Percentiles rank a stretch among this genome's conserved stretches.
These are phyloP conservation scores for Diaporthe sp. DNA, from an alignment of 2,329 filamentous ascomycete species.

Conservation along the genomic window DNA sequence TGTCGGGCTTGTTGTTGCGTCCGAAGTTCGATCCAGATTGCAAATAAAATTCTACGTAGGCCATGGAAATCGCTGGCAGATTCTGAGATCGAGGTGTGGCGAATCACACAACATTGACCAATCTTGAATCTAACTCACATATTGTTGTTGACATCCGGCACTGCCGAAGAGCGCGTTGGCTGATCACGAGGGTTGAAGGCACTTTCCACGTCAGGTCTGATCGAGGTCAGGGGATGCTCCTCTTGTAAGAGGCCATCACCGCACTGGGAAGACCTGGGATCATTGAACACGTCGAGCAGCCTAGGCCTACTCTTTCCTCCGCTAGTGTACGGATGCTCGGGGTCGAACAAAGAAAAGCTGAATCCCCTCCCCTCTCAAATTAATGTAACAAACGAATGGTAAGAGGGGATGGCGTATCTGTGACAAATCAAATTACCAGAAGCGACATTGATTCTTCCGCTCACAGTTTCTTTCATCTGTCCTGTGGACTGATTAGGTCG, in stretches of 20 bases:
- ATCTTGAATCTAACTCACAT: neutral
- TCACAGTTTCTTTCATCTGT: neutral
- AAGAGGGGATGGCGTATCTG: neutral
- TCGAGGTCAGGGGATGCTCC: neutral
- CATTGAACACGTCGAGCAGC: neutral
- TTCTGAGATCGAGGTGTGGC: neutral
- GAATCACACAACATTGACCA: neutral
- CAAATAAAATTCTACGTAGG: neutral
- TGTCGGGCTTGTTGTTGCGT: constrained; percentile 1
- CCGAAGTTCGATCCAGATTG: neutral
- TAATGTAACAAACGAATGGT: neutral
- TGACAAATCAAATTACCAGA: too few species aligned
- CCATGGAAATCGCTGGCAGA: neutral
- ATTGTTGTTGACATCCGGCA: neutral
- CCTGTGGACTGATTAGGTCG: neutral
- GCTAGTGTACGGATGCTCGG: neutral
- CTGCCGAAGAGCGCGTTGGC: neutral
- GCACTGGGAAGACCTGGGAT: neutral
- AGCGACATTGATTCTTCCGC: neutral
- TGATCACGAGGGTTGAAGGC: neutral
- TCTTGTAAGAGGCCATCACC: neutral
- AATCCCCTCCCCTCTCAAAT: neutral
- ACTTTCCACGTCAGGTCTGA: neutral
- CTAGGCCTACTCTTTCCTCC: neutral
- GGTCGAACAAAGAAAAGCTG: neutral